These are phyloP conservation scores for Fusarium euwallaceae DNA, from an alignment of 2,329 filamentous ascomycete genomes.

Conservation along the genomic window DNA sequence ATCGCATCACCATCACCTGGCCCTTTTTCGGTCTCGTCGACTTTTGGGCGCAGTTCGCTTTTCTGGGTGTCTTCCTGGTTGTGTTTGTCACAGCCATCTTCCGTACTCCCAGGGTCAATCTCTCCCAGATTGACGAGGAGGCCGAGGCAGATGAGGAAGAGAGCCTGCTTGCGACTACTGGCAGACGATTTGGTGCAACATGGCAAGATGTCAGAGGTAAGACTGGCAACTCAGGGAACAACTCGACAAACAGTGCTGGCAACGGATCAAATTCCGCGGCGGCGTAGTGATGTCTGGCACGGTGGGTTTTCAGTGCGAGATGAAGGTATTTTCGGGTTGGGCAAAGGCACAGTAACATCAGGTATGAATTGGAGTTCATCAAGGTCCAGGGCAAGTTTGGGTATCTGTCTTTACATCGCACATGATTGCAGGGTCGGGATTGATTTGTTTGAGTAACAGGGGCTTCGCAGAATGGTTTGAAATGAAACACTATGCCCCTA, in stretches of 20 bases:
- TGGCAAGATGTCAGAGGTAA: slow-evolving; percentile 88
- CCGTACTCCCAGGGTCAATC: slow-evolving; percentile 81
- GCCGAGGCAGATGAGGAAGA: slow-evolving; percentile 95
- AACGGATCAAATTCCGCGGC: slow-evolving; percentile 37
- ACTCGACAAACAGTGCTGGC: slow-evolving; percentile 13
- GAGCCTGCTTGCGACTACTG: slow-evolving; percentile 86
- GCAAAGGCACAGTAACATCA: slow-evolving; percentile 12
- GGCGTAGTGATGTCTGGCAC: slow-evolving; percentile 19
- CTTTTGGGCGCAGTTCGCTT: slow-evolving; percentile 97
- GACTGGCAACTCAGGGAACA: slow-evolving; percentile 37
- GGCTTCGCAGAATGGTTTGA: slow-evolving; percentile 21
- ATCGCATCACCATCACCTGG: slow-evolving; percentile 92
- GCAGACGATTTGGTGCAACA: slow-evolving; percentile 83
- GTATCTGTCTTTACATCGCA: slow-evolving; percentile 31
- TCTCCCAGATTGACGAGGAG: slow-evolving; percentile 86
- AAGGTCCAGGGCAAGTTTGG: slow-evolving; percentile 19
- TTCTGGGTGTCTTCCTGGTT: slow-evolving; percentile 85
- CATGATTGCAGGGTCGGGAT: slow-evolving; percentile 1
- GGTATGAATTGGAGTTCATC: slow-evolving; percentile 21
- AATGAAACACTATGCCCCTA: slow-evolving; percentile 51
- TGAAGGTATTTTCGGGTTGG: slow-evolving; percentile 17
- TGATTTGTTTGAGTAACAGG: slow-evolving; percentile 9
- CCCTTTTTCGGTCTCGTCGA: slow-evolving; percentile 93
- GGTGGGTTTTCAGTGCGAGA: neutral
- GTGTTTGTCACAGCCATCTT: slow-evolving; percentile 85